Evolutionary conservation across 2,329 filamentous ascomycete species (phyloP).

Genomic region (Biscogniauxia mediterranea): DNA sequence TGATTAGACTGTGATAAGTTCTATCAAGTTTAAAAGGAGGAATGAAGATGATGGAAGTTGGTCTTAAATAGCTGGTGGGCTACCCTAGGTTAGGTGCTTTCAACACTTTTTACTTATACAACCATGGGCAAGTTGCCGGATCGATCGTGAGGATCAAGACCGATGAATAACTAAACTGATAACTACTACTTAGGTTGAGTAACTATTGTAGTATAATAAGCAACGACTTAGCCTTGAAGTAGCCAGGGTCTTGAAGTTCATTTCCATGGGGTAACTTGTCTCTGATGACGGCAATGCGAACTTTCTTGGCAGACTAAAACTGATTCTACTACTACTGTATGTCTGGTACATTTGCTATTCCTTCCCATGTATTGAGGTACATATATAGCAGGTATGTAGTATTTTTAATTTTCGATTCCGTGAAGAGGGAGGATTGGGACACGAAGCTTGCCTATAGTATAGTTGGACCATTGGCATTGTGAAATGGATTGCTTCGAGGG

Average conservation of each 20-base stretch:
- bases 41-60: not conserved
- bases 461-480: not conserved
- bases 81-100: too few species aligned
- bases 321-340: too few species aligned
- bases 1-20: not conserved
- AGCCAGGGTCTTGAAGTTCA: not conserved
- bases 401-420: too few species aligned
- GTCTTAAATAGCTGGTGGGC: not conserved
- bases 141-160: not conserved
- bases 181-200: too few species aligned
- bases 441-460: not conserved
- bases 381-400: too few species aligned
- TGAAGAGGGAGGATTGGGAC: too few species aligned
- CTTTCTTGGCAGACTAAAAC: not conserved
- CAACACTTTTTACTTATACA: too few species aligned
- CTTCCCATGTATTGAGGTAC: not conserved
- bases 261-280: not conserved
- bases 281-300: not conserved
- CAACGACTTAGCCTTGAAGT: not conserved
- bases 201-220: too few species aligned
- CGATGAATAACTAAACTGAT: not conserved
- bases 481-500: not conserved
- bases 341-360: not conserved
- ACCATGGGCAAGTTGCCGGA: not conserved
- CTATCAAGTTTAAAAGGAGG: not conserved